These are phyloP conservation scores for Venturiaceae sp. DNA, from an alignment of 2,329 filamentous ascomycete species.

Conservation along the genomic window DNA sequence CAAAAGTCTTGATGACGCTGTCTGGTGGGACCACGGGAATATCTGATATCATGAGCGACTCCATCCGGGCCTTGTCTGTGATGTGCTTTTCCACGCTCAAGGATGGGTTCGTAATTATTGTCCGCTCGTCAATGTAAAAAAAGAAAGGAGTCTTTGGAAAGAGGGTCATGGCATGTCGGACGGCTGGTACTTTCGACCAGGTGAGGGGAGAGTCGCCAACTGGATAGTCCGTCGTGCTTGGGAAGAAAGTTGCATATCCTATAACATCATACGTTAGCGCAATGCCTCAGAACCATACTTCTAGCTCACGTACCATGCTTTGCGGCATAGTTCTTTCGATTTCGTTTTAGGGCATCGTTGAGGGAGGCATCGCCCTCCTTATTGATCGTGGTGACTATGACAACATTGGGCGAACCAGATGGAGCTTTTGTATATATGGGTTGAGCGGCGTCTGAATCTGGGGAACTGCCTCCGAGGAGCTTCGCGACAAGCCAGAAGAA, in stretches of 20 bases:
- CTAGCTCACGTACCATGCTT: slow-evolving; percentile 61
- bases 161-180: slow-evolving; percentile 78
- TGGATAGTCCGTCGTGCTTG: slow-evolving; percentile 66
- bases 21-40: slow-evolving; percentile 84
- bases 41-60: slow-evolving; percentile 74
- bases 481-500: slow-evolving; percentile 52
- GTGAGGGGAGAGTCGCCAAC: slow-evolving; percentile 48
- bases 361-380: slow-evolving; percentile 56
- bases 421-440: slow-evolving; percentile 3
- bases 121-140: slow-evolving; percentile 78
- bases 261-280: slow-evolving; percentile 12
- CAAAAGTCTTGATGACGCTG: slow-evolving; percentile 92
- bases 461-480: slow-evolving; percentile 15
- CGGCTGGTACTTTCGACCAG: slow-evolving; percentile 73
- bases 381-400: slow-evolving; percentile 81
- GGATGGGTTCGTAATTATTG: slow-evolving; percentile 78
- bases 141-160: slow-evolving; percentile 70
- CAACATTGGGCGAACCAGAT: slow-evolving; percentile 22
- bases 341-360: slow-evolving; percentile 65
- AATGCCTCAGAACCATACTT: not conserved
- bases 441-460: not conserved
- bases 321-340: slow-evolving; percentile 74
- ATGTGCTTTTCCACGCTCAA: slow-evolving; percentile 62
- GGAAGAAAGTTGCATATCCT: slow-evolving; percentile 85
- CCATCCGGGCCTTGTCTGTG: slow-evolving; percentile 56